These are phyloP conservation scores for Periglandula ipomoeae DNA, from an alignment of 2,329 filamentous ascomycete genomes.

Conservation along the genomic window DNA sequence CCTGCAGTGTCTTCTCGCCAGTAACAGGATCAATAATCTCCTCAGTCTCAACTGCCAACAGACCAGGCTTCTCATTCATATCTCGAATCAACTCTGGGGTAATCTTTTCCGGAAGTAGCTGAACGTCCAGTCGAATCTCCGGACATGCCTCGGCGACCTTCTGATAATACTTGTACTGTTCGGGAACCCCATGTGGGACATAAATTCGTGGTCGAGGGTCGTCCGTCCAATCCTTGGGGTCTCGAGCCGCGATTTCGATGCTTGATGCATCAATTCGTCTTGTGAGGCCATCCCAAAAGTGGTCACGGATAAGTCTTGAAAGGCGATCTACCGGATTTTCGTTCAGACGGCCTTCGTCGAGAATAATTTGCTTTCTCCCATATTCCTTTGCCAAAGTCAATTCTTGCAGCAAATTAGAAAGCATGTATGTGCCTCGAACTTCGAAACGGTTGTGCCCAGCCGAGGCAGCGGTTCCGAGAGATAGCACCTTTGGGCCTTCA, in stretches of 20 bases:
- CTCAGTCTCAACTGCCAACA: conserved; percentile 85
- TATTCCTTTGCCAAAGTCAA: conserved; percentile 86
- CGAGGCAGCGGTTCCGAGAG: conserved; percentile 75
- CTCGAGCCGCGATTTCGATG: conserved; percentile 75
- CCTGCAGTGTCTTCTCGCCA: conserved; percentile 63
- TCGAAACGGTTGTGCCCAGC: conserved; percentile 83
- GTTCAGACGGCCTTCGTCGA: conserved; percentile 84
- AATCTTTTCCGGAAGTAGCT: conserved; percentile 65
- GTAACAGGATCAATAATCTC: conserved; percentile 52
- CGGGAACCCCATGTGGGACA: conserved; percentile 71
- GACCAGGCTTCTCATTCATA: conserved; percentile 78
- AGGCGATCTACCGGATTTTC: conserved; percentile 91
- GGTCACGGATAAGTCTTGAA: conserved; percentile 74
- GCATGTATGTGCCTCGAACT: conserved; percentile 91
- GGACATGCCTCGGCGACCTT: conserved; percentile 70
- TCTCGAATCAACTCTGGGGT: conserved; percentile 74
- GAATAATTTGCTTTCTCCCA: conserved; percentile 77
- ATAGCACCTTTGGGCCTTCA: conserved; percentile 80
- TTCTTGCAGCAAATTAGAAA: conserved; percentile 93
- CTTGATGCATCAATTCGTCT: conserved; percentile 81
- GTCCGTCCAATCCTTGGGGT: conserved; percentile 92
- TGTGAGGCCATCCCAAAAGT: conserved; percentile 90
- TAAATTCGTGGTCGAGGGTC: conserved; percentile 90
- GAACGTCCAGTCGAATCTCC: conserved; percentile 80
- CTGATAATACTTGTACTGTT: conserved; percentile 84